Evolutionary conservation across 1,139 yeast species (phyloP).

Genomic region (Ashbya aceris): DNA sequence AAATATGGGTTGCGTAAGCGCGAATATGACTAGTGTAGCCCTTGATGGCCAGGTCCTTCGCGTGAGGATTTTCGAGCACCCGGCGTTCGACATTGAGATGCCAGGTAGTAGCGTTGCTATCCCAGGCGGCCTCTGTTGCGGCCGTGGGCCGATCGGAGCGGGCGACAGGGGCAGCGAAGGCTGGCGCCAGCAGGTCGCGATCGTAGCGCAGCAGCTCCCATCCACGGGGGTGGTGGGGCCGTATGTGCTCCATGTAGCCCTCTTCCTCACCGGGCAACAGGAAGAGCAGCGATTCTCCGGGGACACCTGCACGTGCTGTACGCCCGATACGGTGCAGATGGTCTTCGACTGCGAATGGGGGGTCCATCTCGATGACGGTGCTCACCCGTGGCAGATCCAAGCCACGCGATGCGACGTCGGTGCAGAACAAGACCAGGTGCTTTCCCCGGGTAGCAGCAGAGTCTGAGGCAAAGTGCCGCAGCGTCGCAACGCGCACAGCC

Average conservation of each 20-base stretch:
- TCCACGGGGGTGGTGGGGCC: slow-evolving; percentile 57
- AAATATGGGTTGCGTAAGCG: slow-evolving; percentile 93
- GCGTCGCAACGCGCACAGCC: slow-evolving; percentile 67
- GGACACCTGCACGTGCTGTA: slow-evolving; percentile 63
- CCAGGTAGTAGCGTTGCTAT: slow-evolving; percentile 92
- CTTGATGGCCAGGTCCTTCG: slow-evolving; percentile 55
- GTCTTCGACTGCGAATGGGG: slow-evolving; percentile 62
- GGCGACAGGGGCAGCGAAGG: slow-evolving; percentile 46
- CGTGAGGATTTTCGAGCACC: slow-evolving; percentile 58
- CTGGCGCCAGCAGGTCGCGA: slow-evolving; percentile 42
- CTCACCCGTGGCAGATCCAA: slow-evolving; percentile 60
- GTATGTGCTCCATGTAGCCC: slow-evolving; percentile 56
- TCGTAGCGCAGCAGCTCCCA: slow-evolving; percentile 44
- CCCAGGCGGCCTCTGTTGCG: slow-evolving; percentile 50
- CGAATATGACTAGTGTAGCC: slow-evolving; percentile 85
- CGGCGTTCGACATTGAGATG: slow-evolving; percentile 85
- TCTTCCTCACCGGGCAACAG: slow-evolving; percentile 85
- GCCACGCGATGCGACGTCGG: slow-evolving; percentile 73
- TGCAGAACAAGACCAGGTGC: slow-evolving; percentile 67
- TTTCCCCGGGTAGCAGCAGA: slow-evolving; percentile 31
- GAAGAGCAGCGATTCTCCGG: slow-evolving; percentile 62
- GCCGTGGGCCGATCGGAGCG: slow-evolving; percentile 24
- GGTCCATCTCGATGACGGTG: slow-evolving; percentile 57
- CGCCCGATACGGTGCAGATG: slow-evolving; percentile 68
- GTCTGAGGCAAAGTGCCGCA: slow-evolving; percentile 48